Percentiles rank a stretch among this genome's conserved stretches.
These are phyloP conservation scores for Senecio squalidus DNA, from an alignment of 140 eudicot species.

Conservation along the genomic window DNA sequence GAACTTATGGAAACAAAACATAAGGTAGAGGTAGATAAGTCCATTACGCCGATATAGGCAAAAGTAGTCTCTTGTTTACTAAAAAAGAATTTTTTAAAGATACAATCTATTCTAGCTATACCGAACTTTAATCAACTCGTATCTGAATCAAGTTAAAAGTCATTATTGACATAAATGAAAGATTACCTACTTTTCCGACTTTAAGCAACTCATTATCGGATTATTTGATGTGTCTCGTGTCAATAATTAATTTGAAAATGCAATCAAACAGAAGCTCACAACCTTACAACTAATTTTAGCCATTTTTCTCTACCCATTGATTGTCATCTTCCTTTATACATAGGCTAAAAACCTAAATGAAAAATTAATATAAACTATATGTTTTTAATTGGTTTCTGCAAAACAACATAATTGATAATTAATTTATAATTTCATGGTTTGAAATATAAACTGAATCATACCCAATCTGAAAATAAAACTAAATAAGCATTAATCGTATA, in stretches of 20 bases:
- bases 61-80: no score
- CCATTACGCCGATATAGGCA: neutral
- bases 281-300: neutral
- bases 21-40: constrained; percentile 4
- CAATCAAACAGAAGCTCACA: neutral
- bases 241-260: neutral
- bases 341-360: neutral
- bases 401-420: neutral
- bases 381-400: neutral
- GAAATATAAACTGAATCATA: neutral
- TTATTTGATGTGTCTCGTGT: neutral
- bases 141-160: no score
- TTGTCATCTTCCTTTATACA: neutral
- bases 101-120: neutral
- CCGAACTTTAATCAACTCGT: neutral
- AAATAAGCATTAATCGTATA: constrained; percentile 3
- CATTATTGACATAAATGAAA: neutral
- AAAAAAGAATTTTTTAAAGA: no score
- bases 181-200: neutral
- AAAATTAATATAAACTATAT: neutral
- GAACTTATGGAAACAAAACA: neutral
- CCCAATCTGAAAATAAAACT: constrained; percentile 2
- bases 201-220: neutral
- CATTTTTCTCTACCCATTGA: neutral
- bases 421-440: no score